Evolutionary conservation across 164 flowering plant genomes (phyloP), one percentile per base, ranked within the genome.

Genomic region (Amborella trichopoda): DNA sequence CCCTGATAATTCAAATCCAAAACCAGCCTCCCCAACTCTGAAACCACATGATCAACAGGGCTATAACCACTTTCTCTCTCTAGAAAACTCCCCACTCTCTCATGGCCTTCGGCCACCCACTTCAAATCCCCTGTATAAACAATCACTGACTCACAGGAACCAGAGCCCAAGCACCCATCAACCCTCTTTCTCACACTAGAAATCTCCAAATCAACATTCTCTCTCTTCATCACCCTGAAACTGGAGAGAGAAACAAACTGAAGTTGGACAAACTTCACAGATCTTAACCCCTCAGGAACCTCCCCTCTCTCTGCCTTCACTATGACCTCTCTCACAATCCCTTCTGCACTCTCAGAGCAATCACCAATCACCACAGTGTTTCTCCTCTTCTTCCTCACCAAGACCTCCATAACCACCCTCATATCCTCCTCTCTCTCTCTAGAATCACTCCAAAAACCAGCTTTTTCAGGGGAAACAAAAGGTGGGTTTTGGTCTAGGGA

Each of bases 311-410:
- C 83, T 6, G 82, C 54, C 49, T 62, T 82, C 33, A 60, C 60
- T 73, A 71, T 72, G 12, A 88, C 45, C 56, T 75, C 84, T n/a
- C 62, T 32, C 28, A 82, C 71, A 23, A 84, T 40, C 4, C 68
- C 65, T 60, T 84, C 93, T 0, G 71, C 62, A 19, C 48, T 52
- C 3, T 71, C 30, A 23, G 66, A 9, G 26, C 55, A 61, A 49
- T 82, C 97, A 3, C 87, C 90, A 26, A 89, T 74, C 13, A 89
- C 51, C 3, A 85, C 85, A 32, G 73, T 59, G 54, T 81, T 84
- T 54, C 62, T 80, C 19, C 64, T 74, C 44, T 66, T 75, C 55
- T 68, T 80, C 59, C 80, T 61, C 57, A 69, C 4, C 49, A 88
- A 28, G 1, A 77, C 78, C 21, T 82, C 84, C 16, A 81, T 17